phyloP scores from a whole-genome alignment of 208 protist species.

The Leishmania tropica region DNA sequence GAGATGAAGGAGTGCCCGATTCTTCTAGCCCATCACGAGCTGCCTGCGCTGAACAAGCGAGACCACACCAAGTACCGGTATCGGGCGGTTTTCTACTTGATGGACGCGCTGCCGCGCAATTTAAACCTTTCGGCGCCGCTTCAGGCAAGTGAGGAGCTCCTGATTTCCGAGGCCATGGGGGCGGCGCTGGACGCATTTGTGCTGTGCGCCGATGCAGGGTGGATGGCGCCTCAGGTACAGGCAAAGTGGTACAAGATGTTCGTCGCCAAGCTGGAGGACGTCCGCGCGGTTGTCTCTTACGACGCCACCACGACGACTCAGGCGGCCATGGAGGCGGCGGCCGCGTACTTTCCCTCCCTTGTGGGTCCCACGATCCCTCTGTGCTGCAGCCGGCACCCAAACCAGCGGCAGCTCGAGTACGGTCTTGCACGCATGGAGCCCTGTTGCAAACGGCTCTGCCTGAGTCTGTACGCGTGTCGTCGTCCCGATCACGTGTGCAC shows the following conservation, averaged over 20 bases:
- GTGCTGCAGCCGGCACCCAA: conserved; percentile 74
- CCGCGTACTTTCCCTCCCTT: conserved; percentile 54
- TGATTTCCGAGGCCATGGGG: conserved; percentile 56
- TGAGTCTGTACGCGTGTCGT: conserved; percentile 61
- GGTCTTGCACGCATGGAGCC: conserved; percentile 47
- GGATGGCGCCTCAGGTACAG: conserved; percentile 54
- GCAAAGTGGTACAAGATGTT: conserved; percentile 71
- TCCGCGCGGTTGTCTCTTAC: conserved; percentile 50
- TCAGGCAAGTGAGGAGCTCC: conserved; percentile 27
- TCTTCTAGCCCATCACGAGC: conserved; percentile 77
- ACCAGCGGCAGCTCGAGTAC: conserved; percentile 74
- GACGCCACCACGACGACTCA: conserved; percentile 10
- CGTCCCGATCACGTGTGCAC: conserved; percentile 63
- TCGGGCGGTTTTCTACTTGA: conserved; percentile 73
- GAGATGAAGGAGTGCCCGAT: conserved; percentile 35
- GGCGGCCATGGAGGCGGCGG: conserved; percentile 7
- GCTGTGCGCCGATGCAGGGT: conserved; percentile 75
- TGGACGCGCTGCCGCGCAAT: conserved; percentile 44
- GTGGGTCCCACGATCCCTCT: conserved; percentile 68
- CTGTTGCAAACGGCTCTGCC: conserved; percentile 64
- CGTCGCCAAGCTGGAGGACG: conserved; percentile 63
- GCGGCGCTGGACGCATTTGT: conserved; percentile 63
- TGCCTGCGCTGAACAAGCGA: conserved; percentile 67
- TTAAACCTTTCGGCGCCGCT: conserved; percentile 20
- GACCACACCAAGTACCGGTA: conserved; percentile 58